Evolutionary conservation across 306 rosid species (phyloP).

Genomic region (Rosa multiflora): DNA sequence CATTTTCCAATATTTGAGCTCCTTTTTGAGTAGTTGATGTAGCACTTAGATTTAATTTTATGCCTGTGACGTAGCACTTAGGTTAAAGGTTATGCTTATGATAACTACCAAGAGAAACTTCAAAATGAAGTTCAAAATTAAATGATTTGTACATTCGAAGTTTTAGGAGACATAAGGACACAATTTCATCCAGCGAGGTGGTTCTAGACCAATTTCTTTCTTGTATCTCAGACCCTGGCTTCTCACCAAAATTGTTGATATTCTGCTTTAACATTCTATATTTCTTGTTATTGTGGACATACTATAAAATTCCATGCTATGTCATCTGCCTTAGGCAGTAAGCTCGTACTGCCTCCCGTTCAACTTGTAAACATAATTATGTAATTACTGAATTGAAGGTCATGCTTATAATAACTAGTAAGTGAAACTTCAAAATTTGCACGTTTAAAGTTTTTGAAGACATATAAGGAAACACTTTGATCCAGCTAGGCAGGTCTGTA

Average conservation of each 20-base stretch:
- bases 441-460: not conserved
- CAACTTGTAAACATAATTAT: not conserved
- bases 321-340: not conserved
- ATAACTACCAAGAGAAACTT: not conserved
- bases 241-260: not conserved
- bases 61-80: not conserved
- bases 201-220: not conserved
- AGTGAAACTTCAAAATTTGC: not conserved
- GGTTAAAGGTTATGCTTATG: not conserved
- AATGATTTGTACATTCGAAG: not conserved
- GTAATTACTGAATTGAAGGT: not conserved
- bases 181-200: not conserved
- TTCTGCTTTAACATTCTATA: not conserved
- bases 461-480: not conserved
- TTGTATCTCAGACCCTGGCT: not conserved
- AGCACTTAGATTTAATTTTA: not conserved
- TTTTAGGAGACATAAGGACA: not conserved
- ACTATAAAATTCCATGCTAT: not conserved
- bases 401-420: not conserved
- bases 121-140: not conserved
- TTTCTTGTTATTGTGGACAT: not conserved
- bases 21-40: not conserved
- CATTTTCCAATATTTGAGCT: not conserved
- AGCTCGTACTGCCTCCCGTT: not conserved
- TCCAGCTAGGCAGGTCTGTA: not conserved